Base-by-base conservation (phyloP, 371 early-diverging fungal species). In the Zancudomyces culisetae region DNA sequence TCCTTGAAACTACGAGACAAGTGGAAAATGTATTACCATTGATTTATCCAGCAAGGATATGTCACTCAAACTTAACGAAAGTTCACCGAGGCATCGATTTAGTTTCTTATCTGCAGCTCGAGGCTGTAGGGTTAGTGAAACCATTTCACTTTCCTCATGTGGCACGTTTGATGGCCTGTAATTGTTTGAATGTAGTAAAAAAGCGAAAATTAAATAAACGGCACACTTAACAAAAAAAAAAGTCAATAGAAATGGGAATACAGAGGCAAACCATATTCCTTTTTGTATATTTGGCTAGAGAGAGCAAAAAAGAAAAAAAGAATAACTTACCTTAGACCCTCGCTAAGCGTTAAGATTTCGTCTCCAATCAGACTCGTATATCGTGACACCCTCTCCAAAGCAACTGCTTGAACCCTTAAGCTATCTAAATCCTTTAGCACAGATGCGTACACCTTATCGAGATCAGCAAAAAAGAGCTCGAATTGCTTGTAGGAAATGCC, bases 331-430 rank as follows among this genome's bases (percentile, higher is more conserved):
- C 48, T 19, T 40, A 66, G 13, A n/a, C 62, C 57, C 40, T 66
- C 64, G 58, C 68, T 66, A 30, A 65, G 60, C 8, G 59, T 49
- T 35, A 49, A 60, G 3, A 67, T 54, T 49, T 67, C 68, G 46
- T 67, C 68, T 40, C 66, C 68, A n/a, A 67, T 67, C 10, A 59
- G 61, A 55, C 61, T 64, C 42, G 56, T 62, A 50, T 65, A 65
- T 4, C 61, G 56, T 13, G 68, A 57, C 30, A 67, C 61, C 54
- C 63, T 67, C 41, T 67, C 68, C 15, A 65, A 58, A 21, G 62
- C 42, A 12, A 55, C 56, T 24, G 64, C 64, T 58, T 63, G 63
- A 3, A 43, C 55, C 28, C 64, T 58, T 52, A 60, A 60, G 50
- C 55, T 56, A 28, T 63, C 68, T 46, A 64, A 61, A 53, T 67